phyloP scores from a whole-genome alignment of 805 yeast species.

The Ogataea methanolica region DNA sequence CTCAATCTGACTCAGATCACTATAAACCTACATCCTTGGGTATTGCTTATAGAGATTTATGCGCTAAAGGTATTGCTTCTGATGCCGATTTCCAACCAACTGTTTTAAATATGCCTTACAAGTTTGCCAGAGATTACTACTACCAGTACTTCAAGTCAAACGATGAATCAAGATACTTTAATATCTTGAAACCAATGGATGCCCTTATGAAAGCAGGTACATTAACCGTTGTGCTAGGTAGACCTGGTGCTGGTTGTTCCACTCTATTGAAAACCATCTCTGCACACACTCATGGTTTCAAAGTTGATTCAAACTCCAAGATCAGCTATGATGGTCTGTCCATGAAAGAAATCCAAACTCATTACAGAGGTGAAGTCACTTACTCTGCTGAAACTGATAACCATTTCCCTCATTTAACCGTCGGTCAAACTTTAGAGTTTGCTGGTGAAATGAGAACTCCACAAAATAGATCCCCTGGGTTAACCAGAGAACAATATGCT shows the following conservation, averaged over 20 bases:
- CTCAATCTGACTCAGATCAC: conserved; percentile 53
- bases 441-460: conserved; percentile 64
- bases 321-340: conserved; percentile 54
- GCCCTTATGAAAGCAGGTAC: conserved; percentile 60
- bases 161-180: conserved; percentile 35
- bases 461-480: conserved; percentile 54
- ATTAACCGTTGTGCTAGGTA: conserved; percentile 65
- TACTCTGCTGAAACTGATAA: conserved; percentile 68
- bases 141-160: conserved; percentile 21
- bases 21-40: conserved; percentile 60
- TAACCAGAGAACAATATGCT: conserved; percentile 52
- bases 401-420: conserved; percentile 67
- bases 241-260: conserved; percentile 80
- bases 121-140: conserved; percentile 28
- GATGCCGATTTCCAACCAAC: conserved; percentile 67
- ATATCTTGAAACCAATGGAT: conserved; percentile 62
- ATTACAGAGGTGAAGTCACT: conserved; percentile 64
- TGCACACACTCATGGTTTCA: conserved; percentile 56
- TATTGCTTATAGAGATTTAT: conserved; percentile 50
- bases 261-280: conserved; percentile 59
- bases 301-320: conserved; percentile 40
- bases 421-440: conserved; percentile 58
- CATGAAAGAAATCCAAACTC: conserved; percentile 43
- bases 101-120: conserved; percentile 39
- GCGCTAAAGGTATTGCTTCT: conserved; percentile 62